phyloP scores from a whole-genome alignment of 352 stramenopile genomes.

The Pythium aphanidermatum region DNA sequence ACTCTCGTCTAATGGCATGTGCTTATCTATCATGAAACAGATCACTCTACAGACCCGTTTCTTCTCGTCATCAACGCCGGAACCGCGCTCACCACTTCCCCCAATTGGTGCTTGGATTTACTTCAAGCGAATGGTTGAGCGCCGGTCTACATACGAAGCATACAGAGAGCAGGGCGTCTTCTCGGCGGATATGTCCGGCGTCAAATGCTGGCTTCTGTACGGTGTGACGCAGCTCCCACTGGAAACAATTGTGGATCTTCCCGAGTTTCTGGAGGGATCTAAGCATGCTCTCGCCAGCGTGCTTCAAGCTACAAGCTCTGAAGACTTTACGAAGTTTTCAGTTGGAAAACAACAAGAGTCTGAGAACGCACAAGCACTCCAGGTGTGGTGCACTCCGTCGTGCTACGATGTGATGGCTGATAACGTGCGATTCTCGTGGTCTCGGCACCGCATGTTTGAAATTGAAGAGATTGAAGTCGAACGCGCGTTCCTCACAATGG shows the following conservation, averaged over 20 bases:
- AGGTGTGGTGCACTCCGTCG: constrained; percentile 11
- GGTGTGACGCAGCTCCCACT: constrained; percentile 5
- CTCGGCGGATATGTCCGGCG: background rate
- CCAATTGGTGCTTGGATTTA: constrained; percentile 7
- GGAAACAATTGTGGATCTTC: constrained; percentile 4
- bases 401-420: constrained; percentile 11
- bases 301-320: constrained; percentile 10
- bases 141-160: background rate
- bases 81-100: background rate
- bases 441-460: constrained; percentile 10
- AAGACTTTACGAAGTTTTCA: constrained; percentile 8
- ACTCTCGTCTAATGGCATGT: too few relatives aligned
- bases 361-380: constrained; percentile 2
- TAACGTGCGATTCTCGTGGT: constrained; percentile 13
- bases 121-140: constrained; percentile 8
- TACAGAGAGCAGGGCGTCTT: constrained; percentile 6
- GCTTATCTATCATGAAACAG: too few relatives aligned
- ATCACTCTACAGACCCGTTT: too few relatives aligned
- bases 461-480: constrained; percentile 7
- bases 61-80: background rate
- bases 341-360: background rate
- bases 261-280: constrained; percentile 13
- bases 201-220: constrained; percentile 12
- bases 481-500: constrained; percentile 1
- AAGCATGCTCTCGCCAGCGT: constrained; percentile 8